Conservation (phyloP, 106 monocot species). For the Acanthochlamys bracteata region DNA sequence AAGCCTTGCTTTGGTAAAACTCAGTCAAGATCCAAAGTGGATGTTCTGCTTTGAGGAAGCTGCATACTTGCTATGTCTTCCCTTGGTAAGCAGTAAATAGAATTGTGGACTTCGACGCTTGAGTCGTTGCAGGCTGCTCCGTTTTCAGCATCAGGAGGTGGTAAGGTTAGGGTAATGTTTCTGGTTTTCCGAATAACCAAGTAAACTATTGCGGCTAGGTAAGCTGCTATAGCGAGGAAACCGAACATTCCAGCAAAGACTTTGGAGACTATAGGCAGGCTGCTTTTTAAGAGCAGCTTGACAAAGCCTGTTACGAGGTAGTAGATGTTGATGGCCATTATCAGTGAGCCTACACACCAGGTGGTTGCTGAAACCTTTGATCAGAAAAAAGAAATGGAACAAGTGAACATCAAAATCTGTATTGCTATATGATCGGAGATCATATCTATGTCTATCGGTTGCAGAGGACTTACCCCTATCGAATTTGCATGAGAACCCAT, state of each 20-base stretch:
- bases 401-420: background rate
- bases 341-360: constrained; percentile 66
- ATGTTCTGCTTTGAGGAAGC: constrained; percentile 32
- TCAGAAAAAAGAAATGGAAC: background rate
- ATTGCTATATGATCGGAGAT: background rate
- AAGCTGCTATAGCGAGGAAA: constrained; percentile 59
- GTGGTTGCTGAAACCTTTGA: constrained; percentile 58
- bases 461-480: constrained; percentile 32
- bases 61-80: constrained; percentile 90
- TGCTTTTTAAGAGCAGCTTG: constrained; percentile 45
- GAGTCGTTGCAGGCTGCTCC: constrained; percentile 9
- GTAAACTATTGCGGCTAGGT: constrained; percentile 55
- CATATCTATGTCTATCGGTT: background rate
- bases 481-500: constrained; percentile 84
- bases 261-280: constrained; percentile 21
- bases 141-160: constrained; percentile 38
- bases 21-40: constrained; percentile 19
- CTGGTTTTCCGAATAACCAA: constrained; percentile 64
- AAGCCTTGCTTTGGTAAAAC: too few relatives aligned
- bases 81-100: constrained; percentile 41
- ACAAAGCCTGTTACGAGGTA: constrained; percentile 64
- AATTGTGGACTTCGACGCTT: constrained; percentile 5
- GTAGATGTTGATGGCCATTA: constrained; percentile 87
- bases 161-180: constrained; percentile 41
- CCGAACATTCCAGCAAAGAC: constrained; percentile 78